Percentiles rank a stretch among this genome's conserved stretches.
Conservation (phyloP, 257 asterid species). For the Eustoma russellianum region DNA sequence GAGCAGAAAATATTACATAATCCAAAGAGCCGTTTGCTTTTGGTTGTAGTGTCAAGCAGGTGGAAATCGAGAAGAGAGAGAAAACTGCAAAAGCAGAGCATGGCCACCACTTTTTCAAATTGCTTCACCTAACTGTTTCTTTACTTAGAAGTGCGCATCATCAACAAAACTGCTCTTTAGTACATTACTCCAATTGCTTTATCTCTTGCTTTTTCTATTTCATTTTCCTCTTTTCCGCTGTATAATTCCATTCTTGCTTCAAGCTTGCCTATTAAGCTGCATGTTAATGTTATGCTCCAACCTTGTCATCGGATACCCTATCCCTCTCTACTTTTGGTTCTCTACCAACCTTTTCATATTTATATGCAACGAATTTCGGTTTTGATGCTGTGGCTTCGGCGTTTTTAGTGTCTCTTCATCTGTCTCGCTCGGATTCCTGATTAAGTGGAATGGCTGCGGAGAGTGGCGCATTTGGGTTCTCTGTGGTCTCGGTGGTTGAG, state of each 20-base stretch:
- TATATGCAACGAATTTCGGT: too few species aligned
- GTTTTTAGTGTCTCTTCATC: constrained; percentile 12
- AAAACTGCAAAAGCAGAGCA: background rate
- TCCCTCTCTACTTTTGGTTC: background rate
- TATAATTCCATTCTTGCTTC: background rate
- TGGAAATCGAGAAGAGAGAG: background rate
- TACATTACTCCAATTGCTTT: constrained; percentile 3
- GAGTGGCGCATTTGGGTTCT: constrained; percentile 47
- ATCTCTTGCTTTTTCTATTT: constrained; percentile 1
- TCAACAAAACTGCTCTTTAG: constrained; percentile 1
- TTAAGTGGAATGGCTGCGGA: constrained; percentile 39
- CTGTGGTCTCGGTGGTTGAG: constrained; percentile 85
- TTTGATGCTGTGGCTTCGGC: constrained; percentile 6
- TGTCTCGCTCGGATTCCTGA: constrained; percentile 6
- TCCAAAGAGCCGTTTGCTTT: constrained; percentile 8
- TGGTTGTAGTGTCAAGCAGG: background rate
- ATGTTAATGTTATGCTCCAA: background rate
- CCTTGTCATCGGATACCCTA: constrained; percentile 1
- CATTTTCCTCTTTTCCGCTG: background rate
- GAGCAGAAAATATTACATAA: background rate
- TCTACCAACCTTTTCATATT: background rate
- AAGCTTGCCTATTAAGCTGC: constrained; percentile 2
- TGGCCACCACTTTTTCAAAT: constrained; percentile 4
- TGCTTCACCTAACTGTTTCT: background rate
- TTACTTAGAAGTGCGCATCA: constrained; percentile 8